Base-by-base conservation (phyloP, 2,329 filamentous ascomycete species). In the Alternaria metachromatica region DNA sequence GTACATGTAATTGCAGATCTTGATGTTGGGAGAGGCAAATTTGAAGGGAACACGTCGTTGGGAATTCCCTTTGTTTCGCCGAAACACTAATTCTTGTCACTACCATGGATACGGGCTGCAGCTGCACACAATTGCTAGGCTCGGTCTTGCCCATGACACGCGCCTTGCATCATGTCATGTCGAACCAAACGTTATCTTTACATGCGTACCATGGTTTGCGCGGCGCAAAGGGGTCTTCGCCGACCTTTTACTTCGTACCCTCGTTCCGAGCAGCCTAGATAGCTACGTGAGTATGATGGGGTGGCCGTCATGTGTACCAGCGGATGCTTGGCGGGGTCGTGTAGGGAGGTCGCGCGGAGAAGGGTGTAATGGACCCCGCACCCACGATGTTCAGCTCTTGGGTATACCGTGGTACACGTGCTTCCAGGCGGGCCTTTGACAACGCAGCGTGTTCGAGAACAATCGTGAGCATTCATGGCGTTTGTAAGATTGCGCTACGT, bases 81-180 rank as follows among this genome's bases (percentile, higher is more conserved):
- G 49, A 53, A 41, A 53, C 49, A 53, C 49, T 53, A 53, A 53
- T 53, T 3, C 4, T 4, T 37, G 33, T 53, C 5, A 37, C 28
- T 63, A 63, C 60, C 60, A 60, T 63, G 60, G 60, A 21, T 28
- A 26, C 13, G 26, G 6, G 28, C 20, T 60, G 57, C 43, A 54
- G 46, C 28, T 37, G 23, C 23, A 20, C 30, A 41, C 37, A 41
- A 41, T 41, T 41, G 37, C 11, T 41, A 41, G 15, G 33, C 1
- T 41, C 1, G 15, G n/a, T 41, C 37, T 3, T 41, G 18, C 21
- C 43, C 46, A 51, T 58, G 61, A 51, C 61, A 60, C 59, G 55
- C 58, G 49, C 33, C 55, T 58, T 62, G 60, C 60, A 62, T 58
- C 60, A 54, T 59, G 60, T 54, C 55, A 62, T 37, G 54, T 56